Conservation (phyloP, 164 flowering plant genomes). For the Liriodendron chinense region DNA sequence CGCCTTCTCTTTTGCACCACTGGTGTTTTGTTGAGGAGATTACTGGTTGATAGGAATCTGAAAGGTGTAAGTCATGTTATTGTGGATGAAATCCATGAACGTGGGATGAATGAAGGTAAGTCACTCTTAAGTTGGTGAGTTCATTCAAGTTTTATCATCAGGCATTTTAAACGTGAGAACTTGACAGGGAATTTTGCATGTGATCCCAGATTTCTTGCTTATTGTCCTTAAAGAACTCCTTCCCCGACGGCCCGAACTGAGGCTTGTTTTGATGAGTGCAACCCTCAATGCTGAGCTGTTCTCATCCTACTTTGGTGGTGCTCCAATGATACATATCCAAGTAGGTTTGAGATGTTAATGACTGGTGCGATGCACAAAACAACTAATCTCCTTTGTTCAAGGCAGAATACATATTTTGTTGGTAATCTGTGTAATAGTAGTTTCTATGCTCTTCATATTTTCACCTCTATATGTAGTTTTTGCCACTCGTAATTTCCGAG, state of each 20-base stretch:
- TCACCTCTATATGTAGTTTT: no score
- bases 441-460: background rate
- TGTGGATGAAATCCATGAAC: conserved; percentile 97
- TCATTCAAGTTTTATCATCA: conserved; percentile 11
- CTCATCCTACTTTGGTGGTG: conserved; percentile 86
- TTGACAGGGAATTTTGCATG: conserved; percentile 13
- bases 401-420: background rate
- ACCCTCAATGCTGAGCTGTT: conserved; percentile 90
- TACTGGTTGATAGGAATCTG: conserved; percentile 82
- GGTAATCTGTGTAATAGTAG: background rate
- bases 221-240: conserved; percentile 91
- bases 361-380: background rate
- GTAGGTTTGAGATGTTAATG: conserved; percentile 44
- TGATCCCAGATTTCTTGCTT: conserved; percentile 80
- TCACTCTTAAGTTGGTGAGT: background rate
- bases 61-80: conserved; percentile 90
- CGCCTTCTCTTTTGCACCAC: conserved; percentile 97
- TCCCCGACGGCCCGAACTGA: conserved; percentile 84
- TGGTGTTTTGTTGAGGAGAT: conserved; percentile 83
- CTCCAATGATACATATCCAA: conserved; percentile 84
- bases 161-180: conserved; percentile 6
- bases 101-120: conserved; percentile 99
- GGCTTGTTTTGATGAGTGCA: conserved; percentile 91
- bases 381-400: background rate
- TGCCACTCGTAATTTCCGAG: no score